Conservation (phyloP, 129 eudicot genomes). For the Flaveria trinervia region DNA sequence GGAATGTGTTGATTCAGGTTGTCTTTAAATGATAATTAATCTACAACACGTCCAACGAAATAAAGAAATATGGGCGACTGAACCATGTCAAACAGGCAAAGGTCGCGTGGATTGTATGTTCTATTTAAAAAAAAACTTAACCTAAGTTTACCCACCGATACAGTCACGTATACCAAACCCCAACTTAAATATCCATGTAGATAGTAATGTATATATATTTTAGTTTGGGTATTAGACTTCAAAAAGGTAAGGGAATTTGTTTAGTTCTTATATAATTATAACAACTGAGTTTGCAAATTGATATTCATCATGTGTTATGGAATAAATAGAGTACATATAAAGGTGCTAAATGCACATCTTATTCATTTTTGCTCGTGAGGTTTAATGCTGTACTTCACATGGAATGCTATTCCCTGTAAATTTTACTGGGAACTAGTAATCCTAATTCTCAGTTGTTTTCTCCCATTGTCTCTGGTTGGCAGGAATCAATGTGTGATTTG, state of each 20-base stretch:
- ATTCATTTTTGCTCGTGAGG: not conserved
- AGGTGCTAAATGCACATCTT: conserved; percentile 8
- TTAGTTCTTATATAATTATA: not conserved
- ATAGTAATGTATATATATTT: not conserved
- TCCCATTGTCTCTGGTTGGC: conserved; percentile 24
- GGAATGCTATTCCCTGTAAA: conserved; percentile 2
- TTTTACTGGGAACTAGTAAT: not conserved
- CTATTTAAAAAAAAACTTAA: not conserved
- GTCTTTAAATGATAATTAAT: not conserved
- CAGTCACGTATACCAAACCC: not conserved
- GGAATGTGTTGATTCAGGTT: not conserved
- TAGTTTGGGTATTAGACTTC: too few relatives aligned
- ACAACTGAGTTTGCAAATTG: not conserved
- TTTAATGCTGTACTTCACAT: conserved; percentile 13
- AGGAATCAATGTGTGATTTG: conserved; percentile 89
- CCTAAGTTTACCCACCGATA: not conserved
- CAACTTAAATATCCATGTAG: not conserved
- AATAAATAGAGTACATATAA: not conserved
- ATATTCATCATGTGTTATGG: not conserved
- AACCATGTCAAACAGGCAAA: not conserved
- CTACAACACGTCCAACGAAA: not conserved
- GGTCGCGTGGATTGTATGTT: not conserved
- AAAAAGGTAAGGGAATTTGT: too few relatives aligned
- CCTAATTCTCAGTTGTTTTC: conserved; percentile 12
- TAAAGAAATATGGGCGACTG: not conserved